Evolutionary conservation across 192 early-diverging fungal species (phyloP), one percentile per base, ranked within the genome.

Genomic region (Endogone sp.): DNA sequence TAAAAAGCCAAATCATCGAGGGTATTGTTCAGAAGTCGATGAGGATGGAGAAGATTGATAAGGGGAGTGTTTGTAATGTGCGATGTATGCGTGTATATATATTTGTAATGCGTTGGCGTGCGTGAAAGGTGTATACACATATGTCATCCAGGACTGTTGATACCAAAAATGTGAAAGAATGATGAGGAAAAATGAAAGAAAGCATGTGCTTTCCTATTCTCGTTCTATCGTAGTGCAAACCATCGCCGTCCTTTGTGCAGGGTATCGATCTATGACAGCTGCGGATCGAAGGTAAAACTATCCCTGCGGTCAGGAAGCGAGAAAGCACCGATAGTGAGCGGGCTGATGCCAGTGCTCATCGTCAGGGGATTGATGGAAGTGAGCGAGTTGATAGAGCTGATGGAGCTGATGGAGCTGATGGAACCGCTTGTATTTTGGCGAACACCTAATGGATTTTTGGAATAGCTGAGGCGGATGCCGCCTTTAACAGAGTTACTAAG

Each of bases 361-460:
- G 22, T 23, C 24, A 60, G 24, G 27, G 24, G 24, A 23, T 26
- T 60, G 27, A 21, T 10, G 59, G 27, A 26, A 6, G 59, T 10
- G 21, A 23, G 22, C 21, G 59, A 22, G 21, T 28, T 28, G 22
- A 60, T 26, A 10, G 22, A 28, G 6, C 59, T 22, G 22, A 28
- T 60, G 8, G 59, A 60, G 27, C 27, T 60, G 59, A 26, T 26
- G 10, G 22, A 26, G 2, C 24, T 23, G 59, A 28, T 60, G 6
- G 59, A 60, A 60, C 59, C 27, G 59, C 59, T 60, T 8, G 59
- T 60, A 22, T 84, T 82, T 31, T 78, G 86, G 25, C 95, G 88
- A 21, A 95, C 92, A 44, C 95, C 95, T 9, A 99, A 83, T 28
- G 97, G 97, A 71, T 99, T 99, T 81, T 99, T 99, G 66, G 91